A percentile compares a stretch with the other conserved stretches of the same genome.
These are phyloP conservation scores for Vickermania spadyakhi DNA, from an alignment of 208 protist species.

Conservation along the genomic window DNA sequence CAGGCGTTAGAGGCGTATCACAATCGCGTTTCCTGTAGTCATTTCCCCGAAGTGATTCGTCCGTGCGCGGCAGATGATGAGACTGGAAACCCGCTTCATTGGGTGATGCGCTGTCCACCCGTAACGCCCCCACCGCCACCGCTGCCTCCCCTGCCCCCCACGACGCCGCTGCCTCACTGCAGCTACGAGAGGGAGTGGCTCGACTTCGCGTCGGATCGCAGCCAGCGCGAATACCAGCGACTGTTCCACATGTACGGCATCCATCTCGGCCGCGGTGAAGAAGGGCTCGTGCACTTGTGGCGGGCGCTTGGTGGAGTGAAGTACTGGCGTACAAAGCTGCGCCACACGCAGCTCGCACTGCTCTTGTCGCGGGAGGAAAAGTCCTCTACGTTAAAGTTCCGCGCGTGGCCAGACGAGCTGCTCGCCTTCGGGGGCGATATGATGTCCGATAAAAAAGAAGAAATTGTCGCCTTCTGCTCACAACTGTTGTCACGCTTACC, in stretches of 20 bases:
- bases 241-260: not conserved
- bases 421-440: not conserved
- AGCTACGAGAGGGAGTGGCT: not conserved
- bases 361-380: not conserved
- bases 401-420: not conserved
- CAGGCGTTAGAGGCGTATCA: not conserved
- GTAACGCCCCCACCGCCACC: not conserved
- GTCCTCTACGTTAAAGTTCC: not conserved
- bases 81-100: not conserved
- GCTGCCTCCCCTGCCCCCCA: not conserved
- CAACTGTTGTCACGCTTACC: not conserved
- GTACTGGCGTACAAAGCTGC: not conserved
- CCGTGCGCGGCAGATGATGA: not conserved
- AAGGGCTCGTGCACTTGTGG: conserved; percentile 1
- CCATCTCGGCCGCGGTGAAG: not conserved
- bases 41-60: not conserved
- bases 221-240: not conserved
- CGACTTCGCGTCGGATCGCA: not conserved
- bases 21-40: not conserved
- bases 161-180: not conserved
- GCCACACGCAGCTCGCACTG: not conserved
- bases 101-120: not conserved
- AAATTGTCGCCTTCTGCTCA: conserved; percentile 1
- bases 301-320: not conserved
- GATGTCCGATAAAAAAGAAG: not conserved